Base-by-base conservation (phyloP, 148 eudicot species). In the Dianthus caryophyllus region DNA sequence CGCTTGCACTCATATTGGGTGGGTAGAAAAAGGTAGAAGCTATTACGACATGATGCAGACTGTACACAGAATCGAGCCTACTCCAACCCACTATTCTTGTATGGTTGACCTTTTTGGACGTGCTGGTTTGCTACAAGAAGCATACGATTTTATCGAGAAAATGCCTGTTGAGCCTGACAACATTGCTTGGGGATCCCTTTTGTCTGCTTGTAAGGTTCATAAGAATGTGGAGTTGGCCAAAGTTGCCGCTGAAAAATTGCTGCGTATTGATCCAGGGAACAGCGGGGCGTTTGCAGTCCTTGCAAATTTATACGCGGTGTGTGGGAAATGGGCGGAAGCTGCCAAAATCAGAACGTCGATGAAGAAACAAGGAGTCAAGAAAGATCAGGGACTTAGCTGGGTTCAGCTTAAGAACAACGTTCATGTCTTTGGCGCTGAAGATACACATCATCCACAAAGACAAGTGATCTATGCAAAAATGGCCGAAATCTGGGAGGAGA, bases 351-450 rank as follows among this genome's bases (percentile, higher is more conserved):
- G 84, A 52, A 74, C 71, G 48, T 58, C 70, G 21, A 77, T 80
- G 84, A 80, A 80, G 61, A 73, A 64, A 18, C 74, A 73, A 60
- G 81, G 84, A 15, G 81, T 80, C 1, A 80, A 70, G 76, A 80
- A 80, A 71, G 84, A 80, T 2, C 81, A 77, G 67, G 84, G 84
- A 52, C 71, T 80, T 61, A 80, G 84, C 56, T 80, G 84, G 84
- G 53, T 80, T 31, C 73, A 71, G 64, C 67, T 80, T 59, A 77
- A 65, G 43, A 50, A 67, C 48, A 66, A 65, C 33, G 69, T 71
- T 38, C 84, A 80, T 64, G 78, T 80, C 71, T 80, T 77, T 64
- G 84, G 84, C 17, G 80, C 59, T 44, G 81, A 74, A 39, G 84
- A 80, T 59, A 62, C 73, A 7, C 75, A 61, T 71, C 84, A 80